Evolutionary conservation across 306 rosid genomes (phyloP).

Genomic region (Ormosia semicastrata): DNA sequence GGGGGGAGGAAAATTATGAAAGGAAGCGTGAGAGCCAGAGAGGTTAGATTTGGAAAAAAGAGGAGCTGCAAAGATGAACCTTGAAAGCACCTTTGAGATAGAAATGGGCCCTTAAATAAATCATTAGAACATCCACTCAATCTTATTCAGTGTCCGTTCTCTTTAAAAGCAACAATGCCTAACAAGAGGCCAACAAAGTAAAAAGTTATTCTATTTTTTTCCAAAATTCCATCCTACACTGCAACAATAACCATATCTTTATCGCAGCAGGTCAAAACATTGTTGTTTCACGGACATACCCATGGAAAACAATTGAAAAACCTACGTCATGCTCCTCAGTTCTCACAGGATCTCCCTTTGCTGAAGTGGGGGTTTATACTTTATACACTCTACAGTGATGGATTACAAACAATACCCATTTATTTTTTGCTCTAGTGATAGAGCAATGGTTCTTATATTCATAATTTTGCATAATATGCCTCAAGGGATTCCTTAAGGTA

Average conservation of each 20-base stretch:
- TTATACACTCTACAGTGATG: background rate
- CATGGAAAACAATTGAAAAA: conserved; percentile 8
- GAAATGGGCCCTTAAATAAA: conserved; percentile 37
- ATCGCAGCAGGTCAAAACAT: conserved; percentile 23
- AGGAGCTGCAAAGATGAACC: conserved; percentile 26
- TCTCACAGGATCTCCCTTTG: background rate
- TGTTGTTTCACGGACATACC: conserved; percentile 13
- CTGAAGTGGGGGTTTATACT: background rate
- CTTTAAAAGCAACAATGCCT: conserved; percentile 35
- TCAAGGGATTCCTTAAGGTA: background rate
- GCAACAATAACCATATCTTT: conserved; percentile 31
- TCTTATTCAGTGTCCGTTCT: conserved; percentile 59
- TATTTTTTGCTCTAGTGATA: background rate
- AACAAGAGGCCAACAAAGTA: conserved; percentile 28
- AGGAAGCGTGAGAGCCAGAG: conserved; percentile 19
- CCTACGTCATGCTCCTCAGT: conserved; percentile 2
- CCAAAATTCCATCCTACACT: conserved; percentile 19
- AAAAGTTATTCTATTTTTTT: background rate
- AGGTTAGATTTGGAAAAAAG: background rate
- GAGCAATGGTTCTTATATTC: background rate
- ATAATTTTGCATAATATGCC: background rate
- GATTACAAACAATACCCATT: background rate
- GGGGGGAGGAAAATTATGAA: background rate
- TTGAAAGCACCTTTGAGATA: conserved; percentile 19
- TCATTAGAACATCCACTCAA: conserved; percentile 64